phyloP scores from a whole-genome alignment of 202 grass and related monocot species.

The Panicum hallii region DNA sequence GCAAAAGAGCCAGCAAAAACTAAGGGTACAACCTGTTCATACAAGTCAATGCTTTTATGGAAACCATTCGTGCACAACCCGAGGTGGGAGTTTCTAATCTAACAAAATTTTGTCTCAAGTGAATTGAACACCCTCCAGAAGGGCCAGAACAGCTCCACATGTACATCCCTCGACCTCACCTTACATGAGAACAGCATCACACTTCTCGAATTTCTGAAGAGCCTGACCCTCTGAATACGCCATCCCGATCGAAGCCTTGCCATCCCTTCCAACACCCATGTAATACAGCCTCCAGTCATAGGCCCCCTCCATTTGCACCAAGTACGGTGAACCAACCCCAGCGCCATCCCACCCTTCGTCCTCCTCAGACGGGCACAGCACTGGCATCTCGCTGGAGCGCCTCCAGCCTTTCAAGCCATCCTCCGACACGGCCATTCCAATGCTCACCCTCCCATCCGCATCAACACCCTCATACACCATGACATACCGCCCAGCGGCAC shows the following conservation, averaged over 20 bases:
- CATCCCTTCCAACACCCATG: constrained; percentile 57
- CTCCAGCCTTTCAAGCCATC: constrained; percentile 80
- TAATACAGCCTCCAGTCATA: constrained; percentile 87
- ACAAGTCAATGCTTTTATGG: neutral
- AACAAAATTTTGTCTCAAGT: constrained; percentile 7
- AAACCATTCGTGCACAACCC: neutral
- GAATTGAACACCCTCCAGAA: neutral
- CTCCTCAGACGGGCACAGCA: constrained; percentile 52
- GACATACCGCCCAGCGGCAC: constrained; percentile 51
- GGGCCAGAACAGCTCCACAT: constrained; percentile 18
- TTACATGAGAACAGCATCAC: constrained; percentile 62
- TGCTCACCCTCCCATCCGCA: constrained; percentile 49
- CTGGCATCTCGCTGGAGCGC: constrained; percentile 50
- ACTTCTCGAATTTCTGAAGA: constrained; percentile 67
- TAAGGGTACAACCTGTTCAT: constrained; percentile 1
- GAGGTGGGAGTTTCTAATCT: constrained; percentile 3
- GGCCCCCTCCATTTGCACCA: constrained; percentile 67
- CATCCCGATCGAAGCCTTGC: constrained; percentile 63
- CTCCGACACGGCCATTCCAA: constrained; percentile 69
- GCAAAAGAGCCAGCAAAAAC: constrained; percentile 29
- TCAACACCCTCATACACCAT: constrained; percentile 82
- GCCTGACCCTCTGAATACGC: constrained; percentile 65
- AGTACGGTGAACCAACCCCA: constrained; percentile 65
- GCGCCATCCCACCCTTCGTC: constrained; percentile 67
- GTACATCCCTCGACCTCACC: constrained; percentile 37